Evolutionary conservation across 257 asterid species (phyloP), one percentile per base, ranked within the genome.

Genomic region (Pogostemon cablin): DNA sequence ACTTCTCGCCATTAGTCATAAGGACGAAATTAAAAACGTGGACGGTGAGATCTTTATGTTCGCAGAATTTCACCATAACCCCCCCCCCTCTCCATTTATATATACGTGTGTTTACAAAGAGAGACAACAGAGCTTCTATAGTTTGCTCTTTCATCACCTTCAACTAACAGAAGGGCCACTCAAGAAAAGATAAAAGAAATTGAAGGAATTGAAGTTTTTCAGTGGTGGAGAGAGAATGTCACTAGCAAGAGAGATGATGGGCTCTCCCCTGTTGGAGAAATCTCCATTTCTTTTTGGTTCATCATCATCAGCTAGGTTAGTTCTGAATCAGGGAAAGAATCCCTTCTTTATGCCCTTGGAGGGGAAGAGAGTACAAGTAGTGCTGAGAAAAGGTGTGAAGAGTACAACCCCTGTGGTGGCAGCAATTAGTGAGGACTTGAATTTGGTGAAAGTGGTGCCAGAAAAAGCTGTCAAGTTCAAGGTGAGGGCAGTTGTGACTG

Each of bases 401-500:
- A 69, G 77, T 60, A 68, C 77, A 61, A 69, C 66, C 60, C 79
- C 81, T 32, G 82, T 82, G 58, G 82, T 82, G 58, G 96, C 96
- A 6, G 95, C 96, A 50, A 84, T 95, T 15, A 86, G 96, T 65
- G 96, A 93, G 82, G 88, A 79, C 65, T 80, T 87, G 85, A 87
- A 82, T 60, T 74, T 87, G 86, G 88, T 91, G 38, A 87, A 82
- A 75, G 85, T 81, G 3, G 69, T 86, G 75, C 85, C 95, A 34
- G 95, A 89, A 53, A 89, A 89, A 25, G 87, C 95, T 3, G 95
- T 81, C 53, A 78, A 82, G 62, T 87, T 91, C 63, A 89, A 86
- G 76, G 99, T 89, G 0, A 82, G 98, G 79, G 95, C 99, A 10
- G 93, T 89, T 50, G 84, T 86, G 58, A 89, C 97, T 0, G 90